Base-by-base conservation (phyloP, 2,329 filamentous ascomycete genomes). In the Fusarium metavorans region DNA sequence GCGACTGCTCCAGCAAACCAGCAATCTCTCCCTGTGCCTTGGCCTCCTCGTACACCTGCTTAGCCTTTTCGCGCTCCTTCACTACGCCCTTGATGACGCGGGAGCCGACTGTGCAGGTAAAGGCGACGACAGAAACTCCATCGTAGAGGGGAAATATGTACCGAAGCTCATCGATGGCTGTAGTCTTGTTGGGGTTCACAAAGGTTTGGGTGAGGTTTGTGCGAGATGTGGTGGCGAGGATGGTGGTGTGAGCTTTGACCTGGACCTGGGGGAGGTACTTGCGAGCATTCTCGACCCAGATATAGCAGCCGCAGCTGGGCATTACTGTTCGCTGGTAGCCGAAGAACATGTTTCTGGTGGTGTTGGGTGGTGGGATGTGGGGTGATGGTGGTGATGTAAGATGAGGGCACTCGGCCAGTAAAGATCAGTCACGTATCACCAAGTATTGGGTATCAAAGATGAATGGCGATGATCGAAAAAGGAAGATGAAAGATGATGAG, bases 101-200 rank as follows among this genome's bases (percentile, higher is more conserved):
- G 35, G 86, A 82, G 37, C 88, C 91, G 56, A 95, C 86, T 16
- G 85, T 88, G 81, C 92, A 94, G 6, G 85, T 88, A 73, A 95
- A 95, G 5, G 85, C 87, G 9, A 92, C 91, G 1, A 95, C 90
- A 8, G 90, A 92, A 18, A 93, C 91, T 11, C 93, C 92, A 77
- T 94, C 92, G 72, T 92, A 93, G 0, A 95, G 85, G 0, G 93
- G 93, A 71, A 95, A 95, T 0, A 87, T 87, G 79, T 95, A 95
- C 16, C 85, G 85, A 18, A 91, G 87, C 77, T 94, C 82, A 11
- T 81, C 72, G 16, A 83, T 72, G 1, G 71, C 6, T 0, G 52
- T 35, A 0, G 71, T 48, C 18, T 69, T 57, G 2, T 85, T 85
- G 0, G 90, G 87, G 72, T 94, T 94, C 75, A 85, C 80, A 74